Percentiles rank a stretch among this genome's conserved stretches.
Evolutionary conservation across 257 asterid genomes (phyloP).

Genomic region (Ocimum tenuiflorum): DNA sequence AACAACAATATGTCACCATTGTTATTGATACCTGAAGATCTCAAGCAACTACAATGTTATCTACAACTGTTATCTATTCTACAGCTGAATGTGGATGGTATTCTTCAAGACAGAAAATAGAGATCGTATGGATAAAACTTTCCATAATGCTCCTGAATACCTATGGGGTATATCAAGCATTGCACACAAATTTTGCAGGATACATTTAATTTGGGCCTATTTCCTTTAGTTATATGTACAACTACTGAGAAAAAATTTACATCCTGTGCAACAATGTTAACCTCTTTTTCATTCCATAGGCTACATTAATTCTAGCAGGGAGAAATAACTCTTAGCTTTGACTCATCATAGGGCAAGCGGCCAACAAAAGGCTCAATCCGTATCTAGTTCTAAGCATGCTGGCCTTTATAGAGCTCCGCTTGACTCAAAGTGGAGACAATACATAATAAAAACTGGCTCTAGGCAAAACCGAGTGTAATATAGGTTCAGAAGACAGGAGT

Average conservation of each 20-base stretch:
- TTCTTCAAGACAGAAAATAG: background rate
- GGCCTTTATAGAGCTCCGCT: no score
- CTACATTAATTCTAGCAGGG: background rate
- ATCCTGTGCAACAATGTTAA: background rate
- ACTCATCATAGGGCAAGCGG: background rate
- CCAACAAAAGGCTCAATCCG: background rate
- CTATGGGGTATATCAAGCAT: background rate
- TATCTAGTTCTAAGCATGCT: background rate
- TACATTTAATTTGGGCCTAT: background rate
- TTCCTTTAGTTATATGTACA: background rate
- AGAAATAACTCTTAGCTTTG: background rate
- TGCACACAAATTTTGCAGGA: background rate
- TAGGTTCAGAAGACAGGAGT: no score
- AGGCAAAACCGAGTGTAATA: no score
- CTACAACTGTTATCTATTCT: background rate
- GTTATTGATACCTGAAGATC: background rate
- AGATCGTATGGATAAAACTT: conserved; percentile 5
- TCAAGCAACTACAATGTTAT: background rate
- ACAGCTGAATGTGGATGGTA: background rate
- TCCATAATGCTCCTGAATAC: background rate
- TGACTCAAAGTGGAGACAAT: no score
- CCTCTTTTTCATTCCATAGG: background rate
- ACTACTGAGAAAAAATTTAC: no score
- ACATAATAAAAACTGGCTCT: background rate
- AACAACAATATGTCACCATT: no score